A percentile compares a stretch with the other conserved stretches of the same genome.
phyloP scores from a whole-genome alignment of 345 rosid species.

The Melaleuca alternifolia region DNA sequence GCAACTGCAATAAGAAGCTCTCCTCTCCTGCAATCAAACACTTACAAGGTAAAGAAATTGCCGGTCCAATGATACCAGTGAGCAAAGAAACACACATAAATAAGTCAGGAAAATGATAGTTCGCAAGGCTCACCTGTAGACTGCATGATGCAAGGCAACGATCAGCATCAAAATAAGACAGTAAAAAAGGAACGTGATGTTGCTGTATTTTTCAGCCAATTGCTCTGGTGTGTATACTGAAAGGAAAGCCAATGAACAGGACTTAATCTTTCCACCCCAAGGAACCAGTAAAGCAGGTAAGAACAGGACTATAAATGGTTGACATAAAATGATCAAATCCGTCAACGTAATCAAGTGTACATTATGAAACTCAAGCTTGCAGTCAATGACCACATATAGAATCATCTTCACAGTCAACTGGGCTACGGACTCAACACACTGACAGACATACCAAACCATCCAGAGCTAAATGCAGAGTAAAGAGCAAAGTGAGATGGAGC shows the following conservation, averaged over 20 bases:
- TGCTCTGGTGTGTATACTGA: conserved; percentile 95
- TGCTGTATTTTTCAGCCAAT: conserved; percentile 92
- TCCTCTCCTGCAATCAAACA: conserved; percentile 54
- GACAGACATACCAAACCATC: not conserved
- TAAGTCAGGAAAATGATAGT: not conserved
- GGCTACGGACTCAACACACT: not conserved
- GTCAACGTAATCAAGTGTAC: not conserved
- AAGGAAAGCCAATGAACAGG: not conserved
- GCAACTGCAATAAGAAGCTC: conserved; percentile 54
- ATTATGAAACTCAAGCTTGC: not conserved
- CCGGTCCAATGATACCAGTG: not conserved
- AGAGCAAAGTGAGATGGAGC: not conserved
- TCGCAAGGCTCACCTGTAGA: conserved; percentile 52
- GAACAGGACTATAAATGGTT: not conserved
- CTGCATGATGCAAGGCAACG: conserved; percentile 59
- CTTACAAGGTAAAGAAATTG: not conserved
- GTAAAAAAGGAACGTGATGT: conserved; percentile 70
- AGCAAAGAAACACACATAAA: not conserved
- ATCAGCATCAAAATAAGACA: conserved; percentile 60
- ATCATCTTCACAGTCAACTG: not conserved
- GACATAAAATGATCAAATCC: not conserved
- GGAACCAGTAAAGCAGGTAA: not conserved
- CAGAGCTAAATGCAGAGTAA: not conserved
- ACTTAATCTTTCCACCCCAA: not conserved
- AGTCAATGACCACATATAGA: not conserved